Evolutionary conservation across 768 basidiomycete species (phyloP).

Genomic region (Cystobasidium tubakii): DNA sequence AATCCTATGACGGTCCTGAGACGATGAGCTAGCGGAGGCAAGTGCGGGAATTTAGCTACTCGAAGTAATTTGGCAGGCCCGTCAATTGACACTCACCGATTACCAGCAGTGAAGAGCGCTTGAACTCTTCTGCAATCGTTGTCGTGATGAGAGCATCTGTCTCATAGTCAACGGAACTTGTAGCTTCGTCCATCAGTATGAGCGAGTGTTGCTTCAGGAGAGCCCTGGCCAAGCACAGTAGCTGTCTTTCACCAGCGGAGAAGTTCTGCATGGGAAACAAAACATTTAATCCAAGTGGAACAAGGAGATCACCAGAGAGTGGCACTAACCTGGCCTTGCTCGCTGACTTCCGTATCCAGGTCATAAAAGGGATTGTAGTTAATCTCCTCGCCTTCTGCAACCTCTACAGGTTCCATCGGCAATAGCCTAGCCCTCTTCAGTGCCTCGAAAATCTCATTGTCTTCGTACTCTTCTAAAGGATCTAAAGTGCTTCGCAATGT

Average conservation of each 20-base stretch:
- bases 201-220: constrained; percentile 42
- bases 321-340: constrained; percentile 28
- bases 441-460: constrained; percentile 47
- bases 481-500: constrained; percentile 61
- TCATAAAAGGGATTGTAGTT: constrained; percentile 40
- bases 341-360: constrained; percentile 39
- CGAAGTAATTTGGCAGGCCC: too few relatives aligned
- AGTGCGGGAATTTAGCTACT: background rate
- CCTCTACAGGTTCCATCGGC: constrained; percentile 5
- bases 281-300: background rate
- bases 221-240: constrained; percentile 46
- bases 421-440: constrained; percentile 44
- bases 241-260: constrained; percentile 39
- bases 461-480: constrained; percentile 45
- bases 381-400: constrained; percentile 36
- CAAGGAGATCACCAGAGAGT: background rate
- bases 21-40: constrained; percentile 30
- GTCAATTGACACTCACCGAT: constrained; percentile 40
- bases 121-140: constrained; percentile 44
- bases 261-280: constrained; percentile 33
- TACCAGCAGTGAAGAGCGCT: constrained; percentile 44
- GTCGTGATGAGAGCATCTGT: constrained; percentile 51
- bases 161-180: constrained; percentile 55
- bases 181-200: constrained; percentile 44
- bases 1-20: constrained; percentile 45